A percentile compares a stretch with the other conserved stretches of the same genome.
Conservation (phyloP, 352 stramenopile genomes). For the Phytopythium chamaehyphon region DNA sequence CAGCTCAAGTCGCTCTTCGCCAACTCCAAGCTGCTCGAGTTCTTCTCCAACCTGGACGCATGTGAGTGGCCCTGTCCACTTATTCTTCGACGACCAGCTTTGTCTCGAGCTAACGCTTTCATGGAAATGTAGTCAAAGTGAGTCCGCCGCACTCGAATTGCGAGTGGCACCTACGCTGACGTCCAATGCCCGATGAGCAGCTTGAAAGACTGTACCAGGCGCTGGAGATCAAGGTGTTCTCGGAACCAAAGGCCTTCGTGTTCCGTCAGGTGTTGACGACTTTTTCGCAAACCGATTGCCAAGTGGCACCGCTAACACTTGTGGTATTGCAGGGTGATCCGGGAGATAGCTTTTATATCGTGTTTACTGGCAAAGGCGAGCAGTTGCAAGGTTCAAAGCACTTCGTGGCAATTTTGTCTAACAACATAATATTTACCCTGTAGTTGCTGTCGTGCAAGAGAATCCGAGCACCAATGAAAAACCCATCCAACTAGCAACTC, state of each 20-base stretch:
- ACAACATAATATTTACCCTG: not conserved
- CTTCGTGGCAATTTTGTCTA: not conserved
- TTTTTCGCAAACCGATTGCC: not conserved
- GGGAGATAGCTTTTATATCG: conserved; percentile 75
- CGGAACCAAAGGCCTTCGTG: conserved; percentile 43
- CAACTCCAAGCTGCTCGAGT: conserved; percentile 71
- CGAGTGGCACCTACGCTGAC: no score
- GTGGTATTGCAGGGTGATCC: conserved; percentile 45
- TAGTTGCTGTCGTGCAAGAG: conserved; percentile 4
- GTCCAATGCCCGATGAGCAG: conserved; percentile 12
- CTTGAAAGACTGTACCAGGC: conserved; percentile 76
- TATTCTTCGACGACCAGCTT: not conserved
- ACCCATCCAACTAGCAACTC: conserved; percentile 32
- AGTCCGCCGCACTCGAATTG: not conserved
- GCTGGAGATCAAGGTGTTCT: conserved; percentile 41
- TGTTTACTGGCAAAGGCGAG: conserved; percentile 66
- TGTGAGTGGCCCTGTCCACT: conserved; percentile 28
- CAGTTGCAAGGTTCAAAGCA: not conserved
- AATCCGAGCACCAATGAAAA: not conserved
- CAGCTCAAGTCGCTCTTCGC: conserved; percentile 75
- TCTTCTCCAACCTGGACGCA: conserved; percentile 76
- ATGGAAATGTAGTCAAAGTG: conserved; percentile 24
- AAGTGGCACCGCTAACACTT: not conserved
- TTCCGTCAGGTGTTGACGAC: conserved; percentile 46
- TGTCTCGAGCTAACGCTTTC: no score